These are phyloP conservation scores for Fraxinus baroniana DNA, from an alignment of 305 asterid genomes.

Conservation along the genomic window DNA sequence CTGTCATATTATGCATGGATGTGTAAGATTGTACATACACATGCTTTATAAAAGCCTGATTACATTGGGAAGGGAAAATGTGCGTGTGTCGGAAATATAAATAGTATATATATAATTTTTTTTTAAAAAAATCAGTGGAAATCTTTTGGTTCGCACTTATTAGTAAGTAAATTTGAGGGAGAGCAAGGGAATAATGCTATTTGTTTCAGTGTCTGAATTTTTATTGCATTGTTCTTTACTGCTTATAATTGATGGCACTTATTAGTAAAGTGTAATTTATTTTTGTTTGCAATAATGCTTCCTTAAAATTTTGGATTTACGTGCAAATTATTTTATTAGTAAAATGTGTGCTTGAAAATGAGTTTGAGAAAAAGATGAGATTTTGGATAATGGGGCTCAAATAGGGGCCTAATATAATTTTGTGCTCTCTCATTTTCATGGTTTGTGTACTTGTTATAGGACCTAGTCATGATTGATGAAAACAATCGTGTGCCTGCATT, in stretches of 20 bases:
- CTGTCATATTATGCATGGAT: not conserved
- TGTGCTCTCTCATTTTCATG: not conserved
- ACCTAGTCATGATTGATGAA: not conserved
- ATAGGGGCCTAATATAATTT: not conserved
- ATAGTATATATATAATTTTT: not conserved
- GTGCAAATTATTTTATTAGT: too few species aligned
- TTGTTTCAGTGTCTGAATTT: not conserved
- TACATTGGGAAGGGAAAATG: not conserved
- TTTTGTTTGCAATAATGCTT: not conserved
- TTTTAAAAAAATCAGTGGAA: not conserved
- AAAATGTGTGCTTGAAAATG: not conserved
- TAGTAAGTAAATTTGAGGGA: not conserved
- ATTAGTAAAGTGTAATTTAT: not conserved
- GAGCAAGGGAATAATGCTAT: not conserved
- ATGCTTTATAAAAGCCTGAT: not conserved
- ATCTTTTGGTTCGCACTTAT: not conserved
- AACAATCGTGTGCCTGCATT: not conserved
- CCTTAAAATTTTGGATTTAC: not conserved
- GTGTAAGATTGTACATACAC: not conserved
- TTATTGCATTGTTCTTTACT: not conserved
- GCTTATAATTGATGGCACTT: not conserved
- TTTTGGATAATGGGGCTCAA: not conserved
- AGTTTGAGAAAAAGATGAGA: not conserved
- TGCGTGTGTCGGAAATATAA: not conserved
- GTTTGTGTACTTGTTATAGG: not conserved